A percentile compares a stretch with the other conserved stretches of the same genome.
These are phyloP conservation scores for Termitomyces sp. DNA, from an alignment of 768 basidiomycete species.

Conservation along the genomic window DNA sequence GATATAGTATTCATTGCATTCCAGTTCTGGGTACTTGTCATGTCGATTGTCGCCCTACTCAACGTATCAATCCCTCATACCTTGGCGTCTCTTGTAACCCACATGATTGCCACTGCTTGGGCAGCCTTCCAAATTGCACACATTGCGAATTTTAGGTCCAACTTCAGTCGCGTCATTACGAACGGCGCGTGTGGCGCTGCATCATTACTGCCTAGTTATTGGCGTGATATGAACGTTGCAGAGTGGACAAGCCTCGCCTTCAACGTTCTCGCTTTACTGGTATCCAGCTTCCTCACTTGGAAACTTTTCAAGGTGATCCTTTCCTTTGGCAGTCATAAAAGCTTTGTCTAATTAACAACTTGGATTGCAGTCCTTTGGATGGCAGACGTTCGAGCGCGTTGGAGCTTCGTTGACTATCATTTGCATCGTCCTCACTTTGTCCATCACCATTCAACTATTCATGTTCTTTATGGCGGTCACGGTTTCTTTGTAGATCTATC, in stretches of 20 bases:
- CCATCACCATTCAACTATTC: constrained; percentile 70
- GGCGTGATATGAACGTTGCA: constrained; percentile 51
- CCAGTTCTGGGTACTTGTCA: constrained; percentile 76
- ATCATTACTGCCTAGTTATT: constrained; percentile 55
- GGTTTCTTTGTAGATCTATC: constrained; percentile 74
- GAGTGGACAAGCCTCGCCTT: constrained; percentile 62
- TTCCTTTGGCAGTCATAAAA: neutral
- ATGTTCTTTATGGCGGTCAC: constrained; percentile 72
- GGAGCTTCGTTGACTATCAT: constrained; percentile 70
- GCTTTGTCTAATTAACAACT: neutral
- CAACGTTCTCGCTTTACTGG: constrained; percentile 53
- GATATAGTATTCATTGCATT: constrained; percentile 75
- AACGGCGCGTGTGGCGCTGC: constrained; percentile 57
- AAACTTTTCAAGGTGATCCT: constrained; percentile 59
- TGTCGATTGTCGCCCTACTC: constrained; percentile 64
- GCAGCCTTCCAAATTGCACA: constrained; percentile 59
- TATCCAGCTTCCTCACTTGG: constrained; percentile 67
- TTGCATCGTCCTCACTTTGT: constrained; percentile 61
- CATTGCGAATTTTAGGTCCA: constrained; percentile 50
- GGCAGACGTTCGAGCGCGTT: constrained; percentile 86
- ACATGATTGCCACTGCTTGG: constrained; percentile 71
- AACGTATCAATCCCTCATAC: constrained; percentile 84
- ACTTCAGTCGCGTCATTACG: constrained; percentile 54
- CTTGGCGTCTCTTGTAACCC: constrained; percentile 69
- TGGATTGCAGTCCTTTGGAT: constrained; percentile 56